Percentiles rank a stretch among this genome's conserved stretches.
Conservation (phyloP, 768 basidiomycete species). For the Ramaria rubella region DNA sequence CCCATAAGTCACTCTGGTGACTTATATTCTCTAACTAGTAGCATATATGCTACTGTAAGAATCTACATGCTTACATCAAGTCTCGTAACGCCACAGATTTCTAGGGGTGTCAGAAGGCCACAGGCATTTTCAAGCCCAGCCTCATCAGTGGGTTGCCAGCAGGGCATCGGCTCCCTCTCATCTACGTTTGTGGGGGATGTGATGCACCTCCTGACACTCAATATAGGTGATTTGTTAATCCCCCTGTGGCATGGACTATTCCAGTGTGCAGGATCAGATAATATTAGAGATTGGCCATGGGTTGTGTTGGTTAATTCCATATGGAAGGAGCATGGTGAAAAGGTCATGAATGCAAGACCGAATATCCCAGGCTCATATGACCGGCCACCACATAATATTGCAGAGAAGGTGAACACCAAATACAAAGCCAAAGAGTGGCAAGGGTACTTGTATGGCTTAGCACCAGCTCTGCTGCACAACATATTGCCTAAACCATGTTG, state of each 20-base stretch:
- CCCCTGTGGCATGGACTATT: slow-evolving; percentile 27
- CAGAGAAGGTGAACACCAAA: slow-evolving; percentile 30
- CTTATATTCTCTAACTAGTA: no score
- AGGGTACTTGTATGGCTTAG: slow-evolving; percentile 27
- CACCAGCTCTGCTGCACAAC: slow-evolving; percentile 26
- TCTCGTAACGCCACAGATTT: background rate
- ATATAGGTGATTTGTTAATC: slow-evolving; percentile 33
- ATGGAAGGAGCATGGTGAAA: slow-evolving; percentile 34
- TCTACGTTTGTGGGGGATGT: slow-evolving; percentile 24
- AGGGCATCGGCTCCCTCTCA: background rate
- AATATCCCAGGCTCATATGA: slow-evolving; percentile 38
- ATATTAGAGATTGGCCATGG: slow-evolving; percentile 28
- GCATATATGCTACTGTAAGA: no score
- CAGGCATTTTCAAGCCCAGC: slow-evolving; percentile 31
- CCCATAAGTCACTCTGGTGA: no score
- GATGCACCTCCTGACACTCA: slow-evolving; percentile 35
- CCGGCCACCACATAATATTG: slow-evolving; percentile 34
- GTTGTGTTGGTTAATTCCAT: slow-evolving; percentile 13
- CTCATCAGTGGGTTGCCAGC: slow-evolving; percentile 31
- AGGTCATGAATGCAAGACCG: background rate
- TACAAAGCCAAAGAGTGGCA: no score
- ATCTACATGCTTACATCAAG: background rate
- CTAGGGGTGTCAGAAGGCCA: slow-evolving; percentile 19
- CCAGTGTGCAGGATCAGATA: slow-evolving; percentile 30
- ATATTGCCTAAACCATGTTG: slow-evolving; percentile 23